These are phyloP conservation scores for Ophiostoma sp. DNA, from an alignment of 2,329 filamentous ascomycete genomes.

Conservation along the genomic window DNA sequence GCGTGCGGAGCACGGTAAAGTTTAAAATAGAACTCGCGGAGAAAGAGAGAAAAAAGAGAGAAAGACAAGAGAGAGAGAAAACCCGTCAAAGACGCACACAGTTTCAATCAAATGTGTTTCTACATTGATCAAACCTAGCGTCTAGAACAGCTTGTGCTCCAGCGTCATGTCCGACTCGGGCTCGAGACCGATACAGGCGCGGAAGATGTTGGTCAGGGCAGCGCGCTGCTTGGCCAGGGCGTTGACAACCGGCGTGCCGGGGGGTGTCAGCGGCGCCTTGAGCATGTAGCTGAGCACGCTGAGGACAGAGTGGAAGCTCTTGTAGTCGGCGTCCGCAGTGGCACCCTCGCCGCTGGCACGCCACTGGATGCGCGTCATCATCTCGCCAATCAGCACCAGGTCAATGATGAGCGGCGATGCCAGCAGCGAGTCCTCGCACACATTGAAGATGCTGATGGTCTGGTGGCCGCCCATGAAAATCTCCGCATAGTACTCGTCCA, in stretches of 20 bases:
- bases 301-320: conserved; percentile 93
- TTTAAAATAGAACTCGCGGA: not conserved
- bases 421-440: conserved; percentile 96
- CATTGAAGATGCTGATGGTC: conserved; percentile 97
- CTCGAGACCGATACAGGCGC: conserved; percentile 91
- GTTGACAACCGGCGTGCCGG: conserved; percentile 93
- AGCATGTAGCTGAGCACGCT: conserved; percentile 99
- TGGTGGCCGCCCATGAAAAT: conserved; percentile 99
- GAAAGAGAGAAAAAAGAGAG: not conserved
- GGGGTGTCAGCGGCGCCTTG: conserved; percentile 87
- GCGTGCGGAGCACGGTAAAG: conserved; percentile 1
- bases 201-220: conserved; percentile 96
- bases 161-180: conserved; percentile 98
- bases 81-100: not conserved
- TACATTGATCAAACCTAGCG: not conserved
- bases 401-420: conserved; percentile 97
- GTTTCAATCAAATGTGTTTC: not conserved
- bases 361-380: conserved; percentile 99
- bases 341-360: conserved; percentile 54
- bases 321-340: conserved; percentile 59
- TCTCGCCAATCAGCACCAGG: conserved; percentile 84
- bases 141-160: conserved; percentile 91
- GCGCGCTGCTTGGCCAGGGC: conserved; percentile 92
- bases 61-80: too few species aligned
- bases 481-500: conserved; percentile 99